Percentiles rank a stretch among this genome's conserved stretches.
Evolutionary conservation across 2,329 filamentous ascomycete species (phyloP).

Genomic region (Aspergillus sp.): DNA sequence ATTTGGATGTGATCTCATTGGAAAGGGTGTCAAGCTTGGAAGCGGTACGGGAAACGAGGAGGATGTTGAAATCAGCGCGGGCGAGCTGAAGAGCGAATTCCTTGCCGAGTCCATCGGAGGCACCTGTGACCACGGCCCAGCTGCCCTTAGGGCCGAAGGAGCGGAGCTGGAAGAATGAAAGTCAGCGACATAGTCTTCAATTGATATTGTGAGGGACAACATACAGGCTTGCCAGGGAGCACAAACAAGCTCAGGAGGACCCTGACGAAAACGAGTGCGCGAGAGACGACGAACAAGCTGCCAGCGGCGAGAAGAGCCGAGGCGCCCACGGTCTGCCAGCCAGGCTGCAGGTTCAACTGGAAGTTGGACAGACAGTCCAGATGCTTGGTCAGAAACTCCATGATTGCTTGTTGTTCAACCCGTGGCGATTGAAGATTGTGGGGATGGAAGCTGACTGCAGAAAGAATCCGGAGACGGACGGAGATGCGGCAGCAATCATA

Average conservation of each 20-base stretch:
- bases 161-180: constrained; percentile 63
- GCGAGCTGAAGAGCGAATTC: constrained; percentile 92
- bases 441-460: constrained; percentile 1
- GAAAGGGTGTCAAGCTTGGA: constrained; percentile 82
- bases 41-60: constrained; percentile 93
- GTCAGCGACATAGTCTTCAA: constrained; percentile 15
- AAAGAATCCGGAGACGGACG: constrained; percentile 6
- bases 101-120: constrained; percentile 94
- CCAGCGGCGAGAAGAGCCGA: constrained; percentile 51
- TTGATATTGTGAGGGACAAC: constrained; percentile 12
- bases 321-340: constrained; percentile 39
- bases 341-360: constrained; percentile 37
- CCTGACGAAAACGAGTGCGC: constrained; percentile 60
- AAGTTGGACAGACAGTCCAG: constrained; percentile 36
- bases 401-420: constrained; percentile 17
- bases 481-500: not conserved
- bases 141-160: constrained; percentile 89
- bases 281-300: constrained; percentile 58
- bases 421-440: not conserved
- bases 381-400: constrained; percentile 38
- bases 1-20: constrained; percentile 69
- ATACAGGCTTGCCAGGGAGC: constrained; percentile 55
- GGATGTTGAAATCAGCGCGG: constrained; percentile 86
- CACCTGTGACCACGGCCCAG: constrained; percentile 93
- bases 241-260: constrained; percentile 70